Evolutionary conservation across 2,329 filamentous ascomycete species (phyloP).

Genomic region (Talaromyces sp.): DNA sequence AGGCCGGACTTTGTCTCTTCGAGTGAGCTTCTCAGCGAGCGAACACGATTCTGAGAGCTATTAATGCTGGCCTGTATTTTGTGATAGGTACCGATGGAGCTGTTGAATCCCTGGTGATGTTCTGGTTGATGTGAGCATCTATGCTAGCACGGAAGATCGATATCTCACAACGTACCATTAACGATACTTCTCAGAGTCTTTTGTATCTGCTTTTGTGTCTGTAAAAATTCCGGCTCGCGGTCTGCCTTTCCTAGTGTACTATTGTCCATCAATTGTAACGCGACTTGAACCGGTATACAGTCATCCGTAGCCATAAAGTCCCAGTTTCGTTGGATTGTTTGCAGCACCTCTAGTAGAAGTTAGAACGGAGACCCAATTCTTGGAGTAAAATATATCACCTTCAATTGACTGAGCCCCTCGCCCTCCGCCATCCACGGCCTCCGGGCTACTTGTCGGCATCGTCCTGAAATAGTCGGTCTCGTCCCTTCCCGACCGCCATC

Average conservation of each 20-base stretch:
- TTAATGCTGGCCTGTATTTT: constrained; percentile 95
- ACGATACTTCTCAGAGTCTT: constrained; percentile 89
- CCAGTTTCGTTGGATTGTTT: constrained; percentile 85
- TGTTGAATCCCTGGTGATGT: constrained; percentile 98
- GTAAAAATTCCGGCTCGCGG: constrained; percentile 77
- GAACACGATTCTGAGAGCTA: constrained; percentile 77
- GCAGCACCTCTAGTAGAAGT: constrained; percentile 55
- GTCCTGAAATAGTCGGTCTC: constrained; percentile 21
- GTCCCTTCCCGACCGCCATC: constrained; percentile 25
- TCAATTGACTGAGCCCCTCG: constrained; percentile 33
- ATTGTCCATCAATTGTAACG: constrained; percentile 87
- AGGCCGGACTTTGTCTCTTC: constrained; percentile 74
- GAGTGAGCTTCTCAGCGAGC: constrained; percentile 76
- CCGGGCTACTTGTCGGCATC: constrained; percentile 18
- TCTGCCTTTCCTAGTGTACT: constrained; percentile 90
- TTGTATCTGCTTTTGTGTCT: constrained; percentile 83
- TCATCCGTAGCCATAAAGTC: constrained; percentile 82
- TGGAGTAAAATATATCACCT: constrained; percentile 23
- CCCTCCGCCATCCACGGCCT: constrained; percentile 11
- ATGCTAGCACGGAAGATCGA: not conserved
- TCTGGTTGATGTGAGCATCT: constrained; percentile 45
- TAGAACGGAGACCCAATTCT: not conserved
- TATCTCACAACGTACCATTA: constrained; percentile 52
- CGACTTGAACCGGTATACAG: constrained; percentile 87
- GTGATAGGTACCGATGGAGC: constrained; percentile 96